A percentile compares a stretch with the other conserved stretches of the same genome.
Evolutionary conservation across 139 green algal species (phyloP).

Genomic region (Micromonas commoda): DNA sequence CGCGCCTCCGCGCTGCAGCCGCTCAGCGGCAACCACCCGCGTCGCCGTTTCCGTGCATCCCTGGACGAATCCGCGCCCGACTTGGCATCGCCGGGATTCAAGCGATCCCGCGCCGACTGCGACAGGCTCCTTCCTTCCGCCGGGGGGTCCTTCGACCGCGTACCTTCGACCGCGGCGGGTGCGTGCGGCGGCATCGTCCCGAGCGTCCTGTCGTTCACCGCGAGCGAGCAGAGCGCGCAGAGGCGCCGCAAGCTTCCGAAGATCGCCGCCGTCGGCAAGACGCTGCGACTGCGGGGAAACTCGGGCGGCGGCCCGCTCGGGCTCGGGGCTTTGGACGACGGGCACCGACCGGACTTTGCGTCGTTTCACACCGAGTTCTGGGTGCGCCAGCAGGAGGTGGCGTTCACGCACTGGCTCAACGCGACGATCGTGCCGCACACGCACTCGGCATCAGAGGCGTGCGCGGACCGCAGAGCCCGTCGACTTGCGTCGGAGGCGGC

Average conservation of each 20-base stretch:
- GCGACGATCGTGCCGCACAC: conserved; percentile 33
- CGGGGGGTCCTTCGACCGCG: no score
- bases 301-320: no score
- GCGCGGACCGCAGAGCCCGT: no score
- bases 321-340: no score
- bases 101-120: not conserved
- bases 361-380: conserved; percentile 39
- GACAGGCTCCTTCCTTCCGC: no score
- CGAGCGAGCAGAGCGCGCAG: not conserved
- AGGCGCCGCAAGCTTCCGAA: not conserved
- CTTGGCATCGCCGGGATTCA: no score
- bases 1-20: no score
- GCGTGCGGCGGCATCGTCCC: no score
- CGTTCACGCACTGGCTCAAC: conserved; percentile 62
- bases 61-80: no score
- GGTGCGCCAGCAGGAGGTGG: conserved; percentile 64
- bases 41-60: no score
- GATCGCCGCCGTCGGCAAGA: not conserved
- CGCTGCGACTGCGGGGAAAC: not conserved
- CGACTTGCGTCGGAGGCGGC: not conserved
- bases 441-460: not conserved
- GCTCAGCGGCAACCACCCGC: no score
- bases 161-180: no score
- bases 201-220: not conserved
- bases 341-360: not conserved